A percentile compares a stretch with the other conserved stretches of the same genome.
These are phyloP conservation scores for Hyaloscypha variabilis DNA, from an alignment of 495 filamentous ascomycete genomes.

Conservation along the genomic window DNA sequence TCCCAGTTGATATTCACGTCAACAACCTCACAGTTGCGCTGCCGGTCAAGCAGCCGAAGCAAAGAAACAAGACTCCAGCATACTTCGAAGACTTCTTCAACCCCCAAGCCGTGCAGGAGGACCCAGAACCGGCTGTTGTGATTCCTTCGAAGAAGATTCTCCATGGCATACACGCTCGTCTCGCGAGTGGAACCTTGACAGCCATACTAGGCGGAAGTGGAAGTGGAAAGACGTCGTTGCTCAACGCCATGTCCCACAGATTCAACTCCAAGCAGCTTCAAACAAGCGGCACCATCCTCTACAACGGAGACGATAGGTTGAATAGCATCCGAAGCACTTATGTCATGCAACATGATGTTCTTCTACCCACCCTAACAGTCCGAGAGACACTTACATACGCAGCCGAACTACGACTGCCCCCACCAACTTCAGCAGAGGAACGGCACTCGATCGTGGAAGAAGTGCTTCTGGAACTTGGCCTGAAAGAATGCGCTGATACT, in stretches of 20 bases:
- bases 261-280: slow-evolving; percentile 56
- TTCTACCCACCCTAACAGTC: slow-evolving; percentile 53
- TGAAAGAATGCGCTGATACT: slow-evolving; percentile 74
- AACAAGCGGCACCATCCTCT: slow-evolving; percentile 53
- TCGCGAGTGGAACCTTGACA: slow-evolving; percentile 64
- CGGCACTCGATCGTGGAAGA: slow-evolving; percentile 63
- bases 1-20: not conserved
- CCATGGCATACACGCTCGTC: slow-evolving; percentile 51
- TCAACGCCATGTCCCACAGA: slow-evolving; percentile 64
- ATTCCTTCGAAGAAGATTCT: slow-evolving; percentile 42
- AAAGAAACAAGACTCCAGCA: not conserved
- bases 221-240: slow-evolving; percentile 69
- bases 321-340: slow-evolving; percentile 62
- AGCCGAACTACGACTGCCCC: slow-evolving; percentile 67
- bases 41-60: not conserved
- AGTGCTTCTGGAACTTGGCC: slow-evolving; percentile 69
- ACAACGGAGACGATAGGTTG: slow-evolving; percentile 54
- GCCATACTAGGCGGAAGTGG: slow-evolving; percentile 74
- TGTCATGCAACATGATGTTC: slow-evolving; percentile 74
- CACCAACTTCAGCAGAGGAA: slow-evolving; percentile 57
- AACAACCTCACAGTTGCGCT: not conserved
- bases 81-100: not conserved
- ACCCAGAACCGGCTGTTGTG: not conserved
- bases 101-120: not conserved
- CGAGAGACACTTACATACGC: slow-evolving; percentile 61